Conservation (phyloP, 1,284 basidiomycete genomes). For the Cryptococcus sp. region DNA sequence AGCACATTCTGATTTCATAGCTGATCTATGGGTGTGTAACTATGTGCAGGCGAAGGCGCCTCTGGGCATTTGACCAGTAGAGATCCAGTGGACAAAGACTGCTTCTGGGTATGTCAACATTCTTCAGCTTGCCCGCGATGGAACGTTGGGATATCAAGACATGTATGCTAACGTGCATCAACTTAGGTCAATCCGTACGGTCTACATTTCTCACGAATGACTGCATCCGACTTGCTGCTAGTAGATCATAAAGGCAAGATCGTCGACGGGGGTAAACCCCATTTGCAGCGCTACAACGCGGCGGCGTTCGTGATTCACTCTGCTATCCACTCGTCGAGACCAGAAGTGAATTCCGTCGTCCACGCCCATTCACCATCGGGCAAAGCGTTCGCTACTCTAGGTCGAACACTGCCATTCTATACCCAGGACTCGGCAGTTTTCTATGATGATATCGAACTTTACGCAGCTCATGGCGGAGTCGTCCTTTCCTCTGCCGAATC, state of each 20-base stretch:
- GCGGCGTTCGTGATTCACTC: slow-evolving; percentile 61
- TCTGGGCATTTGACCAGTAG: slow-evolving; percentile 67
- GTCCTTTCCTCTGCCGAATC: slow-evolving; percentile 64
- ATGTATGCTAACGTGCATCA: background rate
- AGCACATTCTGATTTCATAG: background rate
- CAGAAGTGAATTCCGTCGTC: slow-evolving; percentile 64
- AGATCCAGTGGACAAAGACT: slow-evolving; percentile 57
- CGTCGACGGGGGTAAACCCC: slow-evolving; percentile 54
- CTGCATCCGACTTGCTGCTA: slow-evolving; percentile 57
- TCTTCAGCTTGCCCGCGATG: background rate
- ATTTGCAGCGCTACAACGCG: slow-evolving; percentile 54
- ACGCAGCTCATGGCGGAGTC: slow-evolving; percentile 61
- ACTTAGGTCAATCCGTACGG: slow-evolving; percentile 29
- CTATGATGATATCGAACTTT: slow-evolving; percentile 29
- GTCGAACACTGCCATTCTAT: slow-evolving; percentile 59
- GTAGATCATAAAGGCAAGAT: slow-evolving; percentile 57
- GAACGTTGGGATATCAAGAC: slow-evolving; percentile 2
- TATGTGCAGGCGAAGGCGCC: slow-evolving; percentile 56
- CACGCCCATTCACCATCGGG: slow-evolving; percentile 68
- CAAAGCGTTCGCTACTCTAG: slow-evolving; percentile 62
- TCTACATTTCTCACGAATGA: slow-evolving; percentile 56
- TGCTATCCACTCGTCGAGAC: slow-evolving; percentile 63
- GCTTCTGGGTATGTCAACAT: slow-evolving; percentile 60
- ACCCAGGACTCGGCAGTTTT: slow-evolving; percentile 37
- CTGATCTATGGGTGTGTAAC: background rate